These are phyloP conservation scores for Capsella bursapastoris DNA, from an alignment of 345 rosid species.

Conservation along the genomic window DNA sequence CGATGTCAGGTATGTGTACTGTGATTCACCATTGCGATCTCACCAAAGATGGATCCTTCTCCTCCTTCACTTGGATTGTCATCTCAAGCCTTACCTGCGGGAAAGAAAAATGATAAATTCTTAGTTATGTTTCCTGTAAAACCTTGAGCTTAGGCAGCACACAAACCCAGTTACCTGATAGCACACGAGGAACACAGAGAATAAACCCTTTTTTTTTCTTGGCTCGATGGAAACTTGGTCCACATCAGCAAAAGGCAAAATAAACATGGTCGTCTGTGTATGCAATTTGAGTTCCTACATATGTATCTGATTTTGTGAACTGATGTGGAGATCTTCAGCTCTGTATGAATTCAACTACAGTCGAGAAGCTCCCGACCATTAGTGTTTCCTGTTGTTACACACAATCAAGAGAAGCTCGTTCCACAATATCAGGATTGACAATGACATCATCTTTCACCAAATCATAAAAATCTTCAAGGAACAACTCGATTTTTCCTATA, in stretches of 20 bases:
- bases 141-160: slow-evolving; percentile 6
- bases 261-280: neutral
- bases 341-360: slow-evolving; percentile 2
- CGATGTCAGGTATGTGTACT: slow-evolving; percentile 40
- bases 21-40: slow-evolving; percentile 34
- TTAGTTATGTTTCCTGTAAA: slow-evolving; percentile 14
- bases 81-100: slow-evolving; percentile 37
- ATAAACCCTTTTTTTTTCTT: slow-evolving; percentile 22
- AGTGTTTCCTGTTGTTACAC: slow-evolving; percentile 19
- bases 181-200: slow-evolving; percentile 32
- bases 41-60: slow-evolving; percentile 32
- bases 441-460: slow-evolving; percentile 41
- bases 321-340: slow-evolving; percentile 19
- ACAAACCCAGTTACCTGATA: slow-evolving; percentile 22
- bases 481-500: slow-evolving; percentile 49
- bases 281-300: slow-evolving; percentile 11
- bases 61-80: slow-evolving; percentile 12
- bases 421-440: slow-evolving; percentile 24
- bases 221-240: slow-evolving; percentile 36
- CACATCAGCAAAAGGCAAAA: slow-evolving; percentile 37
- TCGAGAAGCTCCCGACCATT: slow-evolving; percentile 16
- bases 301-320: slow-evolving; percentile 2
- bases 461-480: slow-evolving; percentile 43
- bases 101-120: slow-evolving; percentile 9
- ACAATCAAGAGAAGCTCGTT: slow-evolving; percentile 29